Evolutionary conservation across 2,329 filamentous ascomycete genomes (phyloP), one percentile per base, ranked within the genome.

Genomic region (Lachnum nothofagi): DNA sequence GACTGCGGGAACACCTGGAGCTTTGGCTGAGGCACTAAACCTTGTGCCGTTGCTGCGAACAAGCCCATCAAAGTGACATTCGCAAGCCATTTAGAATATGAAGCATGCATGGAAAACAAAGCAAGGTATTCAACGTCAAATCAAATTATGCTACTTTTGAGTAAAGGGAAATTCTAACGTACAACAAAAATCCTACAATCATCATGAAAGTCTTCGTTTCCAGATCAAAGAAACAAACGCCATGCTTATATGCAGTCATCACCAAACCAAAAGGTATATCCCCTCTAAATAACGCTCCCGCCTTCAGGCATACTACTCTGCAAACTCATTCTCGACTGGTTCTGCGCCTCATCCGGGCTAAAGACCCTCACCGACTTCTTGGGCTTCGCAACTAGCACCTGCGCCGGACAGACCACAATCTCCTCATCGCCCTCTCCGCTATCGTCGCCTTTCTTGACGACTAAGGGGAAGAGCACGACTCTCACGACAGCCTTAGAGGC

Each of bases 381-480:
- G n/a, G 59, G 51, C 46, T 63, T 66, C 1, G 85, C 86, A 37
- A 96, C 80, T 52, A 97, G 79, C 29, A 98, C 93, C 68, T 97
- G 91, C 5, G 94, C 93, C 8, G 91, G 91, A 65, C 86, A 95
- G 38, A 98, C 89, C 40, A 97, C 91, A 56, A 95, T 88, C 74
- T 97, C 91, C 58, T 96, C 90, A 46, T 96, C 89, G 46, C 91
- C 91, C 45, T 85, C 78, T 20, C 91, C 93, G 34, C 76, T 74
- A 65, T 97, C 91, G 63, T 95, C 88, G 45, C 91, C 91, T 73
- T 93, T 94, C 73, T 95, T 95, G 61, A 97, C 88, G 16, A 98
- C 91, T 1, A 97, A 78, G 8, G 94, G 94, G 75, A 98, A 98
- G 34, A 98, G 79, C 2, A 98, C 91, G 53, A 95, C 81, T 58